Percentiles rank a stretch among this genome's conserved stretches.
These are phyloP conservation scores for Gautieria morchelliformis DNA, from an alignment of 768 basidiomycete genomes.

Conservation along the genomic window DNA sequence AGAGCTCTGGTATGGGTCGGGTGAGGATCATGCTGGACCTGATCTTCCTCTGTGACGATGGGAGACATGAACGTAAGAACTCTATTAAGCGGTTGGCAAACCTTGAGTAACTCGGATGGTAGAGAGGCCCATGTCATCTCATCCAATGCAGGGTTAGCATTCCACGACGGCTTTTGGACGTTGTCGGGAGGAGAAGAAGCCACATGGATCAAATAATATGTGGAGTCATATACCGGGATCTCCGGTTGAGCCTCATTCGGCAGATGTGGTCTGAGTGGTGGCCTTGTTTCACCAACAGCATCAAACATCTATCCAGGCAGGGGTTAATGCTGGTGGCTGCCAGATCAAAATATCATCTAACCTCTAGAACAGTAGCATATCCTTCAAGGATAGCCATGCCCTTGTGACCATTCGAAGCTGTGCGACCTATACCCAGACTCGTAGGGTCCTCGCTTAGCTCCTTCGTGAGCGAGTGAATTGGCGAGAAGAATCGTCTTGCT, in stretches of 20 bases:
- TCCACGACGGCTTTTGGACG: constrained; percentile 45
- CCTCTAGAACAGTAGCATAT: constrained; percentile 61
- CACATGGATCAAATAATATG: constrained; percentile 50
- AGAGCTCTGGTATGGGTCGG: constrained; percentile 35
- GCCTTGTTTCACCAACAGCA: constrained; percentile 13
- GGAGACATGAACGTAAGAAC: not conserved
- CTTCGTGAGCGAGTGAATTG: constrained; percentile 28
- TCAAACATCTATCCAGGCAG: constrained; percentile 36
- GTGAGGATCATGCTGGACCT: constrained; percentile 43
- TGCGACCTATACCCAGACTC: constrained; percentile 49
- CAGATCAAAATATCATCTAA: constrained; percentile 18
- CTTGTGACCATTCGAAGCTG: constrained; percentile 33
- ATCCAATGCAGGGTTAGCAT: constrained; percentile 27
- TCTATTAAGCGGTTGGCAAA: constrained; percentile 15
- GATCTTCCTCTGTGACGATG: constrained; percentile 44
- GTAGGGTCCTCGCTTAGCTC: constrained; percentile 37
- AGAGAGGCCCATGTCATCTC: constrained; percentile 21
- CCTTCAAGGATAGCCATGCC: constrained; percentile 69
- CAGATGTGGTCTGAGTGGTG: constrained; percentile 2
- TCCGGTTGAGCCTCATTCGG: not conserved
- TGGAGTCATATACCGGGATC: constrained; percentile 13
- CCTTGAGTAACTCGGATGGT: constrained; percentile 54
- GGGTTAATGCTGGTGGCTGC: not conserved
- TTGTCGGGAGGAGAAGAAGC: constrained; percentile 48
- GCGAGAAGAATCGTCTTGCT: constrained; percentile 47